Percentiles rank a stretch among this genome's conserved stretches.
Conservation (phyloP, 108 stramenopile genomes). For the Aurantiochytrium sp. region DNA sequence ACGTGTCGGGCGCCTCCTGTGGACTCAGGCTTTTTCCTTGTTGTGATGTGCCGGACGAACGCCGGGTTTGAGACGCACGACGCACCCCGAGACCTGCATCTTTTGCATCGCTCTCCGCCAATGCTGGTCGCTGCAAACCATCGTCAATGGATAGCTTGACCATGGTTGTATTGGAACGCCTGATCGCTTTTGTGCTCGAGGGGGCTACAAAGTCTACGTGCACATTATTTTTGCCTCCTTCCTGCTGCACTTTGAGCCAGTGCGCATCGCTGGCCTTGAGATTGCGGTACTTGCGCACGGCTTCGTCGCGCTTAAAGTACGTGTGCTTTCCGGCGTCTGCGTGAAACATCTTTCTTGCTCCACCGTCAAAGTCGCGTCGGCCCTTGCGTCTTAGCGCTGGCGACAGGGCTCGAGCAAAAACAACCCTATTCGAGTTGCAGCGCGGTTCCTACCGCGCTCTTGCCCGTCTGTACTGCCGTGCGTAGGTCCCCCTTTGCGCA, state of each 20-base stretch:
- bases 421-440: too few species aligned
- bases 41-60: too few species aligned
- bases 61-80: too few species aligned
- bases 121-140: neutral
- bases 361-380: neutral
- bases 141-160: neutral
- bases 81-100: too few species aligned
- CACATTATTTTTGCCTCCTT: neutral
- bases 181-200: neutral
- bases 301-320: neutral
- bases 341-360: neutral
- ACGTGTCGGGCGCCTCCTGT: neutral
- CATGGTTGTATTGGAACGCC: neutral
- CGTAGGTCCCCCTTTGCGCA: too few species aligned
- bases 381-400: neutral
- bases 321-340: neutral
- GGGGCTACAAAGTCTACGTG: neutral
- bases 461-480: too few species aligned
- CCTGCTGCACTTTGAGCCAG: neutral
- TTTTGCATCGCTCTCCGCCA: too few species aligned
- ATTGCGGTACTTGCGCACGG: neutral
- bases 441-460: too few species aligned
- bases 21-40: neutral
- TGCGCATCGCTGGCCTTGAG: neutral
- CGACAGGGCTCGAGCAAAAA: neutral